phyloP scores from a whole-genome alignment of 257 asterid species.

The Nicotiana tomentosiformis region DNA sequence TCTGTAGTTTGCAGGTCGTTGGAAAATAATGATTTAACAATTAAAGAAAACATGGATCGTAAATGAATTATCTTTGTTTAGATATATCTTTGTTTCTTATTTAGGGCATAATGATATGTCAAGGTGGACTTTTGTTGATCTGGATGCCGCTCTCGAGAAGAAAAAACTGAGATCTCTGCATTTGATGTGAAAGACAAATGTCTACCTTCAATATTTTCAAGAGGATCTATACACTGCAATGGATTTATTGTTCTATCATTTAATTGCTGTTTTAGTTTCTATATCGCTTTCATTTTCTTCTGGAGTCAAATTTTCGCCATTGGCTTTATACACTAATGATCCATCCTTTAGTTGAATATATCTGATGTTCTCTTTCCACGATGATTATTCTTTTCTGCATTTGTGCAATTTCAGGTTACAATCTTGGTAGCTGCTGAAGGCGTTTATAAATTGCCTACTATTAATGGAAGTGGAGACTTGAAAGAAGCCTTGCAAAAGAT shows the following conservation, averaged over 20 bases:
- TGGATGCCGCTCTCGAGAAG: background rate
- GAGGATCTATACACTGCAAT: background rate
- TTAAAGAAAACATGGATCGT: background rate
- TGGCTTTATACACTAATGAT: background rate
- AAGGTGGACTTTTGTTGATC: background rate
- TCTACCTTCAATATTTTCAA: background rate
- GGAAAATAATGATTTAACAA: background rate
- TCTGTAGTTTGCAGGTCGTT: background rate
- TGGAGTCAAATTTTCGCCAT: background rate
- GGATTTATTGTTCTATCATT: background rate
- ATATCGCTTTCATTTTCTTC: background rate
- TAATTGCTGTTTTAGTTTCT: background rate
- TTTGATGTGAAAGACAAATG: background rate
- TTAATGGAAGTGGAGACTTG: constrained; percentile 65
- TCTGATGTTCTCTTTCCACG: background rate
- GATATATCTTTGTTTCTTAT: background rate
- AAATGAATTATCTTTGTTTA: background rate
- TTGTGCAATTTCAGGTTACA: constrained; percentile 50
- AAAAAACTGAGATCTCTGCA: background rate
- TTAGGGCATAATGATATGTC: background rate
- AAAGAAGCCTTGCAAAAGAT: constrained; percentile 86
- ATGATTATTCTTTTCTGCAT: background rate
- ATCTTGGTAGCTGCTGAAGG: constrained; percentile 94
- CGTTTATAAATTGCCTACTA: constrained; percentile 58
- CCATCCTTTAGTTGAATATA: background rate